phyloP scores from a whole-genome alignment of 306 rosid genomes.

The Begonia masoniana region DNA sequence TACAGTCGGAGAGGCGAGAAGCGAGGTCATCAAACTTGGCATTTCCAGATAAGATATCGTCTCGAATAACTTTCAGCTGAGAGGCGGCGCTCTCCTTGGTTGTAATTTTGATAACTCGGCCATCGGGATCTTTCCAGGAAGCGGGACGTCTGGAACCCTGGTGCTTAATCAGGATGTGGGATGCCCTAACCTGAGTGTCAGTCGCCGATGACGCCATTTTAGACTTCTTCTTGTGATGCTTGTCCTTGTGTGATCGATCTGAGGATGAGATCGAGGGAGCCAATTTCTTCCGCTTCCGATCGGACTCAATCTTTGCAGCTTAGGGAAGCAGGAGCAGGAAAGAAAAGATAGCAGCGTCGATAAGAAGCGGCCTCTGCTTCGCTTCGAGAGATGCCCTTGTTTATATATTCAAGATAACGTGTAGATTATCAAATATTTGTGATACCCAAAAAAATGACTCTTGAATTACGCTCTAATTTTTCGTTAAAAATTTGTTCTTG shows the following conservation, averaged over 20 bases:
- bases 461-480: too few relatives aligned
- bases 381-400: too few relatives aligned
- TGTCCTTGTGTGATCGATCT: slow-evolving; percentile 41
- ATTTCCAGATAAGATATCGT: slow-evolving; percentile 75
- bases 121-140: slow-evolving; percentile 98
- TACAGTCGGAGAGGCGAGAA: slow-evolving; percentile 76
- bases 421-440: too few relatives aligned
- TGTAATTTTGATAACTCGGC: slow-evolving; percentile 54
- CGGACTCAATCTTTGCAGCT: slow-evolving; percentile 49
- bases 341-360: too few relatives aligned
- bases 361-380: too few relatives aligned
- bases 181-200: slow-evolving; percentile 66
- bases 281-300: slow-evolving; percentile 66
- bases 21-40: slow-evolving; percentile 60
- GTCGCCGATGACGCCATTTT: slow-evolving; percentile 55
- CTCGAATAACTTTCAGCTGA: slow-evolving; percentile 46
- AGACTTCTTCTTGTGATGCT: slow-evolving; percentile 28
- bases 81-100: slow-evolving; percentile 63
- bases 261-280: slow-evolving; percentile 29
- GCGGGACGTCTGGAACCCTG: slow-evolving; percentile 84
- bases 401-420: too few relatives aligned
- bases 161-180: slow-evolving; percentile 90
- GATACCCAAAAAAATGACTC: too few relatives aligned
- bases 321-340: too few relatives aligned
- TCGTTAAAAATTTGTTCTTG: too few relatives aligned